Base-by-base conservation (phyloP, 768 basidiomycete genomes). In the Tylopilus rubrobrunneus region DNA sequence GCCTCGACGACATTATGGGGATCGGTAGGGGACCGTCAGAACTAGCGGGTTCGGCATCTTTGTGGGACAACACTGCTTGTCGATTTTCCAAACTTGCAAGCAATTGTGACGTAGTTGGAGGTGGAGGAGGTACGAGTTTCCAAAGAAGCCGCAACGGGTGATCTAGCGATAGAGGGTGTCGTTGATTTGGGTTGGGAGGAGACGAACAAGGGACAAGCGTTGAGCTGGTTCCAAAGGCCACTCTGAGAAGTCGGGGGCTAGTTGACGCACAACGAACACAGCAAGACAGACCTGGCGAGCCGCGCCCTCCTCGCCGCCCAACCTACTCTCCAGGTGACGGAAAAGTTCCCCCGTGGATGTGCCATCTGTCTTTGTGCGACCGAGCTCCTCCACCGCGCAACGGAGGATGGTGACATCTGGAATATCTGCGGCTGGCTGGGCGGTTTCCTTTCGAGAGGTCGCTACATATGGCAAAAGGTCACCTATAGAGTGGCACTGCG, bases 341-440 rank as follows among this genome's bases (percentile, higher is more conserved):
- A 88, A 87, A 3, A 90, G 63, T 31, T 83, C 82, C 23, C 83
- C 79, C 0, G 84, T 79, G 1, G 78, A 79, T 21, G 81, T 76
- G 37, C 74, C 70, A 29, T 73, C 67, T 7, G 56, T 44, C 45
- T 74, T 74, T 21, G 67, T 71, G 59, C 60, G 74, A 50, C 61
- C 67, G 53, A 76, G 73, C 44, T 84, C 84, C 29, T 74, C 69
- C 39, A 89, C 71, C 3, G 77, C 83, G 60, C 84, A 87, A 10
- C 88, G 81, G 36, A 90, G 72, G 8, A 89, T 68, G 1, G 84
- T 82, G 5, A 82, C 56, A 9, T 75, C 71, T 2, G 83, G 77
- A 7, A 86, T 65, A 9, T 68, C 69, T 42, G 57, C 53, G 15
- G 54, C 45, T 3, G 53, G 60, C 9, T 63, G 64, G 39, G 33